These are phyloP conservation scores for Aphanomyces astaci DNA, from an alignment of 352 stramenopile genomes.

Conservation along the genomic window DNA sequence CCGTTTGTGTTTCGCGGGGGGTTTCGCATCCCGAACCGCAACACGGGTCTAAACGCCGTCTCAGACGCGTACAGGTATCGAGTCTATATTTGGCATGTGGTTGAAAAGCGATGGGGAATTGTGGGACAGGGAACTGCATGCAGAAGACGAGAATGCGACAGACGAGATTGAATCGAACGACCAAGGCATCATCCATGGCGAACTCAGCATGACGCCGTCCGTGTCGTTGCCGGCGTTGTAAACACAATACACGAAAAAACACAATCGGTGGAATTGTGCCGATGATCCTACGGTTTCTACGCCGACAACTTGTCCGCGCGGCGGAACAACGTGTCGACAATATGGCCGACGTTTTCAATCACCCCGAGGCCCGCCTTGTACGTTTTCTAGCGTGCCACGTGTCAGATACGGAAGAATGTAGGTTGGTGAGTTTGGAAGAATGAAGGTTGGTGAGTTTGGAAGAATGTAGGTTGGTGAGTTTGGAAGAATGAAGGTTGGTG, in stretches of 20 bases:
- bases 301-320: constrained; percentile 75
- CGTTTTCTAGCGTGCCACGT: constrained; percentile 53
- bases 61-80: constrained; percentile 15
- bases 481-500: too few relatives aligned
- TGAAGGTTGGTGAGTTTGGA: neutral
- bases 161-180: constrained; percentile 17
- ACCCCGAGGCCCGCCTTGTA: constrained; percentile 92
- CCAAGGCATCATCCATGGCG: neutral
- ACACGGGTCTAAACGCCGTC: constrained; percentile 3
- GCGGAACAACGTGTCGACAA: constrained; percentile 94
- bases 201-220: neutral
- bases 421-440: too few relatives aligned
- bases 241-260: neutral
- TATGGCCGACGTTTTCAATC: constrained; percentile 94
- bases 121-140: constrained; percentile 16
- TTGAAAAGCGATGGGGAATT: neutral
- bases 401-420: too few relatives aligned
- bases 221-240: constrained; percentile 20
- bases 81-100: too few relatives aligned
- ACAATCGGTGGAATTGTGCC: neutral
- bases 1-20: constrained; percentile 47
- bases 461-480: neutral
- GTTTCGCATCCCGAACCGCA: constrained; percentile 43
- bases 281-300: constrained; percentile 27
- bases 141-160: neutral